Evolutionary conservation across 2,329 filamentous ascomycete species (phyloP).

Genomic region (Neonectria hederae): DNA sequence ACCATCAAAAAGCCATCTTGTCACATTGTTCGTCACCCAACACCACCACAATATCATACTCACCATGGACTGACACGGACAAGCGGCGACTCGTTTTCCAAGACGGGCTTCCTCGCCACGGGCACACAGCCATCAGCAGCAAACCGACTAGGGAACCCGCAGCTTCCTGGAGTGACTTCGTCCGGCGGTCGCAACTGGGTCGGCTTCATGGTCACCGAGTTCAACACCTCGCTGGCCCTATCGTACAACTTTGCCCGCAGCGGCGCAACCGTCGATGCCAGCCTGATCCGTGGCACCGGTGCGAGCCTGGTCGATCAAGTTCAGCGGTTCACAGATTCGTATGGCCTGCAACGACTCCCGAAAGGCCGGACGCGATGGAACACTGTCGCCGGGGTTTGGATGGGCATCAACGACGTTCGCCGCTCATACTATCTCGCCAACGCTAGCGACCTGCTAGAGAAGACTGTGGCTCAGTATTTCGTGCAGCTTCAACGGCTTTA

Average conservation of each 20-base stretch:
- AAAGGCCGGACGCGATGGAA: neutral
- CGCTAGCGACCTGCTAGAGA: neutral
- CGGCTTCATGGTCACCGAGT: neutral
- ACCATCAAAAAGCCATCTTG: neutral
- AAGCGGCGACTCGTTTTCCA: slow-evolving; percentile 9
- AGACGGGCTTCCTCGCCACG: neutral
- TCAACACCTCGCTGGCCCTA: neutral
- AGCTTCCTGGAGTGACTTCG: slow-evolving; percentile 2
- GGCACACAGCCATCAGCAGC: neutral
- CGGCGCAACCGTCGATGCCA: neutral
- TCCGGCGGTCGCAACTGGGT: slow-evolving; percentile 8
- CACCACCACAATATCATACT: neutral
- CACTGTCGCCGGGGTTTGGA: neutral
- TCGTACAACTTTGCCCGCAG: slow-evolving; percentile 4
- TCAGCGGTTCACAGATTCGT: neutral
- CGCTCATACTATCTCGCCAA: slow-evolving; percentile 1
- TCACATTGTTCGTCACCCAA: neutral
- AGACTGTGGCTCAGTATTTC: slow-evolving; percentile 3
- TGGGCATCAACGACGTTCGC: slow-evolving; percentile 4
- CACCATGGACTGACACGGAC: neutral
- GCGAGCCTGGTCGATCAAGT: neutral
- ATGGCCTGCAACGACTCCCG: neutral
- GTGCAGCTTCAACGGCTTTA: slow-evolving; percentile 8
- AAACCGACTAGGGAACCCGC: slow-evolving; percentile 1
- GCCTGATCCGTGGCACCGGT: neutral